Evolutionary conservation across 331 rosid genomes (phyloP), one percentile per base, ranked within the genome.

Genomic region (Pyracantha coccinea): DNA sequence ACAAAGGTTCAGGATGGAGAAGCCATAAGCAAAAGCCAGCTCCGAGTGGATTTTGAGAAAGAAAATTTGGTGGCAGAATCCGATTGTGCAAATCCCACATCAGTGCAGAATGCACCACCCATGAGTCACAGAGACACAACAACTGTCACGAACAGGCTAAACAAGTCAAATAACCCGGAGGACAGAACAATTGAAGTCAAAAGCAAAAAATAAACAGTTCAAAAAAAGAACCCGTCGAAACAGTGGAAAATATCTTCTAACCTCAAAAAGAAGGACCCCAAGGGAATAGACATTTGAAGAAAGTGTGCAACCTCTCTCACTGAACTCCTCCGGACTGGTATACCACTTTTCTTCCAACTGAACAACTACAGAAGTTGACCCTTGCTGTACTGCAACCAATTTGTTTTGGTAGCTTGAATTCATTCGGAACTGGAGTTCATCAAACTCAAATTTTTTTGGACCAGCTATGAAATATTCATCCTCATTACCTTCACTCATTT

Each of bases 211-310:
- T 2, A 17, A 33, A 21, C 35, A 66, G 3, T n/a, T 8, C 9
- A 11, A 23, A 9, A 57, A 14, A 12, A 31, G 21, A 29, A 33
- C 29, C 29, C 9, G 35, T 23, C 14, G 7, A 69, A 68, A 63
- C 44, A 16, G 31, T 71, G 57, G n/a, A 65, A 47, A 75, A 71
- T 41, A 65, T 45, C 57, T 80, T 25, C 82, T 62, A 69, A 88
- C 96, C 93, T 90, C 96, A 73, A 90, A 88, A 72, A 90, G 85
- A 64, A 90, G 88, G 79, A 90, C 79, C 44, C 96, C 96, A 11
- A 90, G 93, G 74, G 86, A 73, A 79, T 90, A 90, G 45, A 90
- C 80, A 80, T 90, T 88, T 60, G 93, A 88, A 24, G 92, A 64
- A 62, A 78, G 80, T 7, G 89, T 80, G 76, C 79, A 88, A 66